phyloP scores from a whole-genome alignment of 2,329 filamentous ascomycete species.

The Colletotrichum australisinense region DNA sequence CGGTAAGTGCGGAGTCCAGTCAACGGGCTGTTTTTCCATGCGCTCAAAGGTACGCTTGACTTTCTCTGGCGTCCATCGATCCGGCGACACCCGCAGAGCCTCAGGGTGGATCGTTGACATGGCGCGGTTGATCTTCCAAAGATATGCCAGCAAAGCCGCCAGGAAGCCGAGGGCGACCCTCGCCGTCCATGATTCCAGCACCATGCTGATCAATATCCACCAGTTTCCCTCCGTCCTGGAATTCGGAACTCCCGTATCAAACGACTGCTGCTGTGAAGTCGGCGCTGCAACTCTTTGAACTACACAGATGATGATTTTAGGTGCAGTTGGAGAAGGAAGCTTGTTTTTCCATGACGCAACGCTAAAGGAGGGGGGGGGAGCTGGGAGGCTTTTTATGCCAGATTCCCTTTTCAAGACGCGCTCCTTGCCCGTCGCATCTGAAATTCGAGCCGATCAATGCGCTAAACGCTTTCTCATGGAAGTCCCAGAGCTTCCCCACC shows the following conservation, averaged over 20 bases:
- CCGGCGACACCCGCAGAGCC: conserved; percentile 44
- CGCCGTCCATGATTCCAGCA: conserved; percentile 21
- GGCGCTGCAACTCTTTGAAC: background rate
- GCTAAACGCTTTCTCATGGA: background rate
- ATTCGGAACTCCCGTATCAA: background rate
- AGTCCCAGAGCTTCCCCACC: background rate
- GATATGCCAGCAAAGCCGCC: conserved; percentile 42
- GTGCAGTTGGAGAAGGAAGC: conserved; percentile 10
- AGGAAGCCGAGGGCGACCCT: conserved; percentile 17
- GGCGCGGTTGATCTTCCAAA: conserved; percentile 50
- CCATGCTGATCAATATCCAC: conserved; percentile 6
- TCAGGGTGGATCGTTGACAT: conserved; percentile 50
- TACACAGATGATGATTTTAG: background rate
- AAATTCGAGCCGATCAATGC: conserved; percentile 26
- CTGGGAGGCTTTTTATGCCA: conserved; percentile 12
- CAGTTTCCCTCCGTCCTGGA: background rate
- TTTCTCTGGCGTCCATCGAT: conserved; percentile 50
- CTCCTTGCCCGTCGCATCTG: conserved; percentile 1
- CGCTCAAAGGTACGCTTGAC: conserved; percentile 49
- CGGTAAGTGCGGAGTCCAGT: conserved; percentile 52
- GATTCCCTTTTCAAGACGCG: conserved; percentile 2
- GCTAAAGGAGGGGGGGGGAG: background rate
- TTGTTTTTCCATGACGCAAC: conserved; percentile 25
- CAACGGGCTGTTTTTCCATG: conserved; percentile 49
- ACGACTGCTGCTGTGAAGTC: background rate